These are phyloP conservation scores for Thielaviopsis cerberus DNA, from an alignment of 2,329 filamentous ascomycete species.

Conservation along the genomic window DNA sequence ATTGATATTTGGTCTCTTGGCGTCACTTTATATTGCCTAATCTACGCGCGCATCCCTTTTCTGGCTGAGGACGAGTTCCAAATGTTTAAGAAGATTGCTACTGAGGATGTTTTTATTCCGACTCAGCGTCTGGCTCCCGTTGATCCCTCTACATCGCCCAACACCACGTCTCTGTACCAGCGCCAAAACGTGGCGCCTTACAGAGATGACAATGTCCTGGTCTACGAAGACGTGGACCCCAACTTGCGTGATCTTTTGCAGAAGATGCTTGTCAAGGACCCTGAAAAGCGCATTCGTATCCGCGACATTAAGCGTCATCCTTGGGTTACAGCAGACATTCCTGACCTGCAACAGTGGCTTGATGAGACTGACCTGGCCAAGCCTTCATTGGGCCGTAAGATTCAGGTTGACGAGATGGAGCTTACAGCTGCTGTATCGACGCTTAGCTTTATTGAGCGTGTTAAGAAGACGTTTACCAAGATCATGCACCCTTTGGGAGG, in stretches of 20 bases:
- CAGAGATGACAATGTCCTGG: conserved; percentile 57
- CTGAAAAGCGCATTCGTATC: conserved; percentile 69
- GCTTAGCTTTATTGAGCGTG: conserved; percentile 66
- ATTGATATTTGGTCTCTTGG: conserved; percentile 97
- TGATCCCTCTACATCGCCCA: conserved; percentile 38
- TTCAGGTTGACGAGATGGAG: conserved; percentile 81
- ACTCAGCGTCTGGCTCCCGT: conserved; percentile 62
- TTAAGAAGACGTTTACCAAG: conserved; percentile 49
- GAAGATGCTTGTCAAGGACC: conserved; percentile 74
- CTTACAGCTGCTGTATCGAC: conserved; percentile 80
- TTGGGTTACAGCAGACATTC: conserved; percentile 69
- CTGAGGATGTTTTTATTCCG: conserved; percentile 81
- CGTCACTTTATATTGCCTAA: conserved; percentile 85
- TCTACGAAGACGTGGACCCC: conserved; percentile 72
- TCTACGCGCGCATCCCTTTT: conserved; percentile 87
- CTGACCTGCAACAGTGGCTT: conserved; percentile 64
- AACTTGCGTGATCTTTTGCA: conserved; percentile 60
- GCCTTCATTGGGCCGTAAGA: conserved; percentile 61
- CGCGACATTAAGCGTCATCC: conserved; percentile 85
- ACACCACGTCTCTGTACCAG: conserved; percentile 35
- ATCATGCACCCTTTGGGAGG: conserved; percentile 38
- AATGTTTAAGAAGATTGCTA: conserved; percentile 81
- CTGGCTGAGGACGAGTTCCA: conserved; percentile 79
- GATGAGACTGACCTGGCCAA: conserved; percentile 78
- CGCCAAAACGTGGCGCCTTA: conserved; percentile 46